These are phyloP conservation scores for Dothistroma septosporum DNA, from an alignment of 2,329 filamentous ascomycete species.

Conservation along the genomic window DNA sequence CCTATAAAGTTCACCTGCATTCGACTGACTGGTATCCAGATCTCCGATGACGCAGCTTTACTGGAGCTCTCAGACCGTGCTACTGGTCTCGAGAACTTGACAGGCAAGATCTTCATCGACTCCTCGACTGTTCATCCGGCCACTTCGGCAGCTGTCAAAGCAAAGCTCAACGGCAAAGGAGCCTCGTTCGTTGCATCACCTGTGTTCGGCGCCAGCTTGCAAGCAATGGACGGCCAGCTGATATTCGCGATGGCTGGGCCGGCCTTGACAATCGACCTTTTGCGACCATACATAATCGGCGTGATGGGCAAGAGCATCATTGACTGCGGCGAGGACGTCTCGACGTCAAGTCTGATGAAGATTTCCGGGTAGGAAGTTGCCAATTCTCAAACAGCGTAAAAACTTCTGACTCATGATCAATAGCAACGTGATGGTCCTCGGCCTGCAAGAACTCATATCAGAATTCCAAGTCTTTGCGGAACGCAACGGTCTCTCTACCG, in stretches of 20 bases:
- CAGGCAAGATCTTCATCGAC: constrained; percentile 34
- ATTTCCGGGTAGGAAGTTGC: background rate
- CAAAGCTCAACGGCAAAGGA: constrained; percentile 34
- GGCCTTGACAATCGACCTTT: constrained; percentile 12
- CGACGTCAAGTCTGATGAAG: background rate
- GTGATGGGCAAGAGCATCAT: background rate
- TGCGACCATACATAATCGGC: constrained; percentile 34
- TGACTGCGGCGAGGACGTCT: background rate
- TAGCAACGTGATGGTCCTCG: constrained; percentile 1
- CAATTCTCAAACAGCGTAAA: background rate
- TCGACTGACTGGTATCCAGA: background rate
- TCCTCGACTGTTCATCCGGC: constrained; percentile 35
- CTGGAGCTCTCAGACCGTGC: background rate
- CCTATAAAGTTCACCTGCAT: background rate
- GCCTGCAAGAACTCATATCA: background rate
- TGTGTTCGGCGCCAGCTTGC: constrained; percentile 44
- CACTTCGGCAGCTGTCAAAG: constrained; percentile 34
- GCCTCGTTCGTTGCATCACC: constrained; percentile 37
- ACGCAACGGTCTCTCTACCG: background rate
- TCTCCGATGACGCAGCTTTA: background rate
- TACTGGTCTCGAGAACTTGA: background rate
- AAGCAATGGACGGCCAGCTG: constrained; percentile 45
- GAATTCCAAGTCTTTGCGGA: background rate
- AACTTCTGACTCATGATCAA: background rate
- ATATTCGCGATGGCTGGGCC: constrained; percentile 44